These are phyloP conservation scores for Reutealis trisperma DNA, from an alignment of 345 rosid species.

Conservation along the genomic window DNA sequence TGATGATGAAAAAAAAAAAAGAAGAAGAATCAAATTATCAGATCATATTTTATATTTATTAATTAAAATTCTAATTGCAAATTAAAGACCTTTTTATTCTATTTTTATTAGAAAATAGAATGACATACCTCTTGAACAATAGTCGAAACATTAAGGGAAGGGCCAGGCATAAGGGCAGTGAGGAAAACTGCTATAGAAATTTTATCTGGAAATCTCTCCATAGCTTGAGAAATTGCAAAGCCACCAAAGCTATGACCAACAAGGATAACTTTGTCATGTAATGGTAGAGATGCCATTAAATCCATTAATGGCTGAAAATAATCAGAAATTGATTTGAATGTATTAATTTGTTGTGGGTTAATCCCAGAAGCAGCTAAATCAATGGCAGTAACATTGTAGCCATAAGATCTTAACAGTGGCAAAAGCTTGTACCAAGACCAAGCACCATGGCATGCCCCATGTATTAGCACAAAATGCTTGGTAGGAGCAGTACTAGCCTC, in stretches of 20 bases:
- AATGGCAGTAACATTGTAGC: slow-evolving; percentile 31
- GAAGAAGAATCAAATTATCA: no score
- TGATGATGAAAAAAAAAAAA: not conserved
- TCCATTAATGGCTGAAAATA: slow-evolving; percentile 34
- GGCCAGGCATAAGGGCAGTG: slow-evolving; percentile 42
- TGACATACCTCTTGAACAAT: slow-evolving; percentile 25
- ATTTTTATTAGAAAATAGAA: no score
- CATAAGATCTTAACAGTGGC: slow-evolving; percentile 25
- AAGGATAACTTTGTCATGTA: slow-evolving; percentile 32
- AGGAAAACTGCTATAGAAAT: slow-evolving; percentile 26
- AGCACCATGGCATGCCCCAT: slow-evolving; percentile 46
- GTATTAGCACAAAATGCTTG: slow-evolving; percentile 40
- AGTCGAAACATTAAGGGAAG: slow-evolving; percentile 31
- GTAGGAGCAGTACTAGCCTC: not conserved
- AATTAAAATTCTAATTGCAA: no score
- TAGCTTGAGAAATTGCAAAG: slow-evolving; percentile 35
- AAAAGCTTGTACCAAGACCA: slow-evolving; percentile 46
- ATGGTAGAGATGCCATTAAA: slow-evolving; percentile 27
- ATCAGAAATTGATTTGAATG: slow-evolving; percentile 23
- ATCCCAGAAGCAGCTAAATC: slow-evolving; percentile 46
- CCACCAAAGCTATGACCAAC: slow-evolving; percentile 49
- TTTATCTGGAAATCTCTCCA: slow-evolving; percentile 39
- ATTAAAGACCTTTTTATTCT: no score
- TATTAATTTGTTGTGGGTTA: slow-evolving; percentile 20
- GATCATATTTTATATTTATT: no score